Evolutionary conservation across 306 rosid genomes (phyloP), one percentile per base, ranked within the genome.

Genomic region (Pyrus pyrifolia): DNA sequence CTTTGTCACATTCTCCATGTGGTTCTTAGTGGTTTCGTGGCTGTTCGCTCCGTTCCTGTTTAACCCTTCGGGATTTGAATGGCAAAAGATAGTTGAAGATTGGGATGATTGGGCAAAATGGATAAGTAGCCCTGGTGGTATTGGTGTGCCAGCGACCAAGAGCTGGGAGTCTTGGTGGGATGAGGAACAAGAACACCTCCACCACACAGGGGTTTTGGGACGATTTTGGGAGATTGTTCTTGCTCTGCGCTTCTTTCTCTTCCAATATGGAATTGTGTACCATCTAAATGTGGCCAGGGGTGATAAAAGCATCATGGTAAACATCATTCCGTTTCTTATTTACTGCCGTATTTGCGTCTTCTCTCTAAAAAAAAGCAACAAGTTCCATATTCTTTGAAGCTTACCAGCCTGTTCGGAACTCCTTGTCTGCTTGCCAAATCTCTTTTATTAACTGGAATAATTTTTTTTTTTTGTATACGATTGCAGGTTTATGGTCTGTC

Each of bases 91-190:
- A 79, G 99, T 95, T 67, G 99, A 95, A n/a, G 99, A 95, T 84
- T 90, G 90, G 91, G 97, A 92, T 79, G 99, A 95, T 85, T 92
- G 97, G 99, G 55, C 85, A 19, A 95, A 95, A 85, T 95, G 99
- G 99, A 95, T 90, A 59, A 89, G 72, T 73, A 90, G 80, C 79
- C 91, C 85, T 44, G 99, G 97, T 25, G 99, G 97, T 70, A 87
- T 95, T 69, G 99, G 99, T 83, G 97, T 95, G 78, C 92, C 97
- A 35, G 85, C 97, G 77, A 88, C 70, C 81, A 95, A 92, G 87
- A 92, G 97, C 82, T 95, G 99, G 99, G 99, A 95, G 62, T 95
- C 99, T 4, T 95, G 99, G 99, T 95, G 99, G 99, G 90, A 88
- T 22, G 99, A 95, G 80, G 99, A 95, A 86, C 99, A 95, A 65